Conservation (phyloP, 768 basidiomycete genomes). For the Boletellus emodensis region DNA sequence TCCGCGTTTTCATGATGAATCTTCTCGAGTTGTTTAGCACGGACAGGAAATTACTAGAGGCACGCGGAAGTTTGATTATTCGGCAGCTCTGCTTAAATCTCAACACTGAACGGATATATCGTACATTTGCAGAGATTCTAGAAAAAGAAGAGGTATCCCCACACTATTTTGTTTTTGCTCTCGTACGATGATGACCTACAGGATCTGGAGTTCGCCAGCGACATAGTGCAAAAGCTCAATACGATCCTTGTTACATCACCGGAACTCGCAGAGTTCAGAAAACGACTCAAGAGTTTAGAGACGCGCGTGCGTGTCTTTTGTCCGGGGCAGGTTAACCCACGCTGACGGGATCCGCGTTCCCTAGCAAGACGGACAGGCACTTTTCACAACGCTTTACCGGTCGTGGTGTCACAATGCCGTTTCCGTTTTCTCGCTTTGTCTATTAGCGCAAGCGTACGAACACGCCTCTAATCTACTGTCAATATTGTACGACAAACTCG, state of each 20-base stretch:
- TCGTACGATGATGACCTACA: slow-evolving; percentile 26
- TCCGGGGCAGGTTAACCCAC: not conserved
- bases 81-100: slow-evolving; percentile 91
- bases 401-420: slow-evolving; percentile 99
- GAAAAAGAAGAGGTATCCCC: slow-evolving; percentile 90
- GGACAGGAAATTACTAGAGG: slow-evolving; percentile 83
- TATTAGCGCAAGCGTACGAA: slow-evolving; percentile 97
- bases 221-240: slow-evolving; percentile 96
- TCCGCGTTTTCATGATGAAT: slow-evolving; percentile 93
- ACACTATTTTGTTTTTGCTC: not conserved
- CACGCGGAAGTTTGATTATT: slow-evolving; percentile 91
- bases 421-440: slow-evolving; percentile 91
- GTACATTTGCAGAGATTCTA: slow-evolving; percentile 93
- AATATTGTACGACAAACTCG: slow-evolving; percentile 68
- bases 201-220: slow-evolving; percentile 97
- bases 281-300: slow-evolving; percentile 88
- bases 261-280: slow-evolving; percentile 92
- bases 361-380: slow-evolving; percentile 91
- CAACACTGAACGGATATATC: slow-evolving; percentile 93
- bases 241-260: slow-evolving; percentile 95
- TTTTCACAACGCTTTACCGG: slow-evolving; percentile 90
- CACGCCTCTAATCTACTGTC: slow-evolving; percentile 95
- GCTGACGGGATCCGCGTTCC: not conserved
- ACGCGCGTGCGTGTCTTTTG: slow-evolving; percentile 60
- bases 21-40: slow-evolving; percentile 94